Evolutionary conservation across 306 rosid species (phyloP).

Genomic region (Vicia villosa): DNA sequence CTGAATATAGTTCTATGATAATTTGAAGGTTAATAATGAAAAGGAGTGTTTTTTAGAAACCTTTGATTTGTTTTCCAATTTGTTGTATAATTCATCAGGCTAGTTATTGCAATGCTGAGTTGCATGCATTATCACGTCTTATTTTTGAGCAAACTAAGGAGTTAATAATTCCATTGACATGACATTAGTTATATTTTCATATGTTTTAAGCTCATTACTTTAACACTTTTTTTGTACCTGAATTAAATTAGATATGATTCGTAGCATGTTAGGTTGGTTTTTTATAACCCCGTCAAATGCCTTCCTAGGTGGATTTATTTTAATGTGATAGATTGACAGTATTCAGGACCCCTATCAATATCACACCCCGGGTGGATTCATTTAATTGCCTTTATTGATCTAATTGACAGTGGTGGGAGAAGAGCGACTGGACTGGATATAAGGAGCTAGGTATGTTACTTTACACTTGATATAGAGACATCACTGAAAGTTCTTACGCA

Average conservation of each 20-base stretch:
- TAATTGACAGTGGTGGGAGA: conserved; percentile 99
- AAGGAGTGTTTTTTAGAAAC: neutral
- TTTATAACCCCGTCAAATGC: conserved; percentile 8
- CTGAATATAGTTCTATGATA: neutral
- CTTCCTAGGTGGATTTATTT: conserved; percentile 33
- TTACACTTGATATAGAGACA: conserved; percentile 24
- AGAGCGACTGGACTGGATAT: conserved; percentile 99
- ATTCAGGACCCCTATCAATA: conserved; percentile 58
- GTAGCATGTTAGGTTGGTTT: conserved; percentile 34
- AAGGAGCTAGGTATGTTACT: conserved; percentile 90
- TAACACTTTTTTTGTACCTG: conserved; percentile 6
- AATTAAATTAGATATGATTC: conserved; percentile 9
- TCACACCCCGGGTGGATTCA: conserved; percentile 79
- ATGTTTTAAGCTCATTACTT: conserved; percentile 17
- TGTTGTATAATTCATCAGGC: conserved; percentile 18
- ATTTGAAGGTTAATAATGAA: conserved; percentile 12
- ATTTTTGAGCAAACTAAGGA: conserved; percentile 25
- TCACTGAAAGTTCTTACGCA: conserved; percentile 2
- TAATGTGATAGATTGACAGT: conserved; percentile 41
- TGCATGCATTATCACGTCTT: conserved; percentile 13
- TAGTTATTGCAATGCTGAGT: conserved; percentile 15
- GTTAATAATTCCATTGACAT: conserved; percentile 5
- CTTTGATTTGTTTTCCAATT: neutral
- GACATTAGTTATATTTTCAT: neutral
- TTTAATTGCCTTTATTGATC: conserved; percentile 95